A percentile compares a stretch with the other conserved stretches of the same genome.
Evolutionary conservation across 495 filamentous ascomycete genomes (phyloP).

Genomic region (Tuber borchii): DNA sequence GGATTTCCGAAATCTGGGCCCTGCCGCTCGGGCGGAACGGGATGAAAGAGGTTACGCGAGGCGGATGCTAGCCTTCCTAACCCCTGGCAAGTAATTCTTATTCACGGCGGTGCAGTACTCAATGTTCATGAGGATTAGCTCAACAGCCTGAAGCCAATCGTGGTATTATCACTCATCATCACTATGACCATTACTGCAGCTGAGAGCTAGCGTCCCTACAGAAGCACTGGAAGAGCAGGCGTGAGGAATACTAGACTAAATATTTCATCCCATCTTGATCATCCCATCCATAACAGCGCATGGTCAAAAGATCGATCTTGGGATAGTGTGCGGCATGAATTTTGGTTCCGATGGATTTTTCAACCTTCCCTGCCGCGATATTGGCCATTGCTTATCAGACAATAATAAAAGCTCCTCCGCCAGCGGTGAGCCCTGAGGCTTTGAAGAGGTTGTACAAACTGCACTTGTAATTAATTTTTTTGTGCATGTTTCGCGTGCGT

Average conservation of each 20-base stretch:
- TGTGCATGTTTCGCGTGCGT: slow-evolving; percentile 11
- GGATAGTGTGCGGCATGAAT: not conserved
- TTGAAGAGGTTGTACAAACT: not conserved
- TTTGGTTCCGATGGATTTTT: not conserved
- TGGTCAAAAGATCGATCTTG: not conserved
- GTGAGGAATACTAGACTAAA: not conserved
- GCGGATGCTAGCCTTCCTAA: not conserved
- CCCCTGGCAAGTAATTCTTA: not conserved
- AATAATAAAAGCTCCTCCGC: not conserved
- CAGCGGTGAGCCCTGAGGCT: not conserved
- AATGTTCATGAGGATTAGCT: not conserved
- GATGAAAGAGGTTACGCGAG: slow-evolving; percentile 3
- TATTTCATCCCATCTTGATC: not conserved
- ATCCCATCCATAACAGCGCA: not conserved
- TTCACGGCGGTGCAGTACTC: not conserved
- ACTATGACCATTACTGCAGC: not conserved
- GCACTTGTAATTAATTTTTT: slow-evolving; percentile 25
- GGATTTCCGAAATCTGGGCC: not conserved
- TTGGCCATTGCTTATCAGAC: not conserved
- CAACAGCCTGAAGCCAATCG: not conserved
- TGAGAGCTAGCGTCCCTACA: not conserved
- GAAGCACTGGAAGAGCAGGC: not conserved
- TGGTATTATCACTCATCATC: not conserved
- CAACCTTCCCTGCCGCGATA: not conserved
- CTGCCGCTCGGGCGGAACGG: slow-evolving; percentile 1